These are phyloP conservation scores for Agaricales sp. DNA, from an alignment of 1,284 basidiomycete genomes.

Conservation along the genomic window DNA sequence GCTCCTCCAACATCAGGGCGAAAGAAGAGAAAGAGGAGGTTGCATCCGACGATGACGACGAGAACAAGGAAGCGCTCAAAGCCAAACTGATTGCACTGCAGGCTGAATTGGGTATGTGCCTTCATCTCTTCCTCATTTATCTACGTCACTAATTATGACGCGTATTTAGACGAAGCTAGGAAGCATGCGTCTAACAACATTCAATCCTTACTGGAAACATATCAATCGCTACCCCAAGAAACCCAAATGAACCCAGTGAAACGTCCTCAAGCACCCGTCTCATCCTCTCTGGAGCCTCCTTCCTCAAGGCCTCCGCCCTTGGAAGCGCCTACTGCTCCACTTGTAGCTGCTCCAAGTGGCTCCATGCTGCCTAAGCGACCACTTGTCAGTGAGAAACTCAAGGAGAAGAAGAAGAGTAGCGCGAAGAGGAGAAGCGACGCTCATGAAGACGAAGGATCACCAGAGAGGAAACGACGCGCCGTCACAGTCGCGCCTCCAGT, in stretches of 20 bases:
- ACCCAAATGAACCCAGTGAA: neutral
- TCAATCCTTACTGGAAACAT: neutral
- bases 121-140: too few relatives aligned
- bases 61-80: neutral
- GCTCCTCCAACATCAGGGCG: neutral
- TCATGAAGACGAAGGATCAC: slow-evolving; percentile 22
- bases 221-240: neutral
- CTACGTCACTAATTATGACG: too few relatives aligned
- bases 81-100: neutral
- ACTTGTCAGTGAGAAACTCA: slow-evolving; percentile 14
- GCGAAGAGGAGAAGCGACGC: slow-evolving; percentile 41
- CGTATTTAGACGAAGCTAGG: neutral
- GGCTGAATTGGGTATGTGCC: neutral
- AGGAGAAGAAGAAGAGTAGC: slow-evolving; percentile 44
- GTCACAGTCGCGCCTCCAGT: too few relatives aligned
- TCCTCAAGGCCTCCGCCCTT: neutral
- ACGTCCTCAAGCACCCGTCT: too few relatives aligned
- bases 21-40: neutral
- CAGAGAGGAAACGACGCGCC: slow-evolving; percentile 3
- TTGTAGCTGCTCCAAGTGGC: neutral
- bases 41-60: neutral
- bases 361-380: neutral
- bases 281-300: too few relatives aligned
- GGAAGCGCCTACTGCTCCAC: neutral
- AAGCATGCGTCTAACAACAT: neutral